These are phyloP conservation scores for Pelargonium australe DNA, from an alignment of 441 rosid genomes.

Conservation along the genomic window DNA sequence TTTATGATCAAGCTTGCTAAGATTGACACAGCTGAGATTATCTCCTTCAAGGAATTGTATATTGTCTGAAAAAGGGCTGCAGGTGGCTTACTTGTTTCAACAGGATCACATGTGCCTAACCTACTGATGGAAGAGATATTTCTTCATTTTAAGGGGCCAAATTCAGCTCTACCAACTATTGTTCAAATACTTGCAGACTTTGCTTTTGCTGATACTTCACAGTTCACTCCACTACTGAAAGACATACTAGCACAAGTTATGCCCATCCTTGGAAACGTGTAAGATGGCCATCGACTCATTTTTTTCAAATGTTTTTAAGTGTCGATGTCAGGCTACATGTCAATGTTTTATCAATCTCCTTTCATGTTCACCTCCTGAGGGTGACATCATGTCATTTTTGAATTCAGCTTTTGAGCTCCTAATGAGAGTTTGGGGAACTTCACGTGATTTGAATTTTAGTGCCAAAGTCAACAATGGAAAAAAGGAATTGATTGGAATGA, in stretches of 20 bases:
- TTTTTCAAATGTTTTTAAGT: slow-evolving; percentile 90
- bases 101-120: slow-evolving; percentile 87
- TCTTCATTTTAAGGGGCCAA: slow-evolving; percentile 67
- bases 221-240: slow-evolving; percentile 82
- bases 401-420: slow-evolving; percentile 95
- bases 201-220: slow-evolving; percentile 90
- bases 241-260: slow-evolving; percentile 77
- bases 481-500: no score
- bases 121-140: slow-evolving; percentile 97
- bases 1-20: slow-evolving; percentile 85
- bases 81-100: slow-evolving; percentile 77
- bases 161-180: slow-evolving; percentile 82
- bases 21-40: slow-evolving; percentile 84
- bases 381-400: slow-evolving; percentile 84
- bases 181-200: slow-evolving; percentile 96
- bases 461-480: no score
- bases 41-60: slow-evolving; percentile 91
- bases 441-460: slow-evolving; percentile 58
- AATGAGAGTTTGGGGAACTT: slow-evolving; percentile 86
- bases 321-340: slow-evolving; percentile 95
- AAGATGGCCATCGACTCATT: slow-evolving; percentile 77
- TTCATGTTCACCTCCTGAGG: slow-evolving; percentile 57
- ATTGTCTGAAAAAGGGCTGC: slow-evolving; percentile 95
- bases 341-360: slow-evolving; percentile 59
- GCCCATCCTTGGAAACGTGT: slow-evolving; percentile 88